Evolutionary conservation across 345 rosid genomes (phyloP).

Genomic region (Eucalyptus cloeziana): DNA sequence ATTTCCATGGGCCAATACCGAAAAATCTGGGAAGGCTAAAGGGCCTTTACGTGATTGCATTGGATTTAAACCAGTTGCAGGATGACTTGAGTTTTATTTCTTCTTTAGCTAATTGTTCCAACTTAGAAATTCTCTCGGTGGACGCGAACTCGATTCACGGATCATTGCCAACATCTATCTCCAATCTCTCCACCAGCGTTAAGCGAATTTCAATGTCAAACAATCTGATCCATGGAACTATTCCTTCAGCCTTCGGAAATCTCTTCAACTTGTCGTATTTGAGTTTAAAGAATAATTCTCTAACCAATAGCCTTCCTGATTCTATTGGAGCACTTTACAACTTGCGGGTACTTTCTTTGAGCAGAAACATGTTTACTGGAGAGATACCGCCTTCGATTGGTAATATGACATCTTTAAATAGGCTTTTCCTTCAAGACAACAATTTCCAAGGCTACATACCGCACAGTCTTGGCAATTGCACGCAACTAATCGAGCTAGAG

Average conservation of each 20-base stretch:
- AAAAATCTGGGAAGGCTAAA: background rate
- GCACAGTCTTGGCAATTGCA: background rate
- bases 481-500: rapidly evolving
- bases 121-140: background rate
- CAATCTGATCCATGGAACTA: background rate
- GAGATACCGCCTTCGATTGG: background rate
- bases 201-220: rapidly evolving
- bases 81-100: background rate
- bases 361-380: background rate
- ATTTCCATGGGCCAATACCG: background rate
- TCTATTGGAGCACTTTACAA: background rate
- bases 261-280: background rate
- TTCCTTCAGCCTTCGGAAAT: background rate
- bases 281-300: rapidly evolving
- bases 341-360: background rate
- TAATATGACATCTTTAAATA: background rate
- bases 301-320: background rate
- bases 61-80: rapidly evolving
- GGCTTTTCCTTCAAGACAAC: background rate
- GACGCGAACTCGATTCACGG: background rate
- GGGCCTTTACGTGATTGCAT: rapidly evolving
- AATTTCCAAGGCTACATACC: background rate
- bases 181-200: background rate
- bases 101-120: background rate
- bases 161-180: background rate